Conservation (phyloP, 208 protist genomes). For the Acanthamoeba sp. region DNA sequence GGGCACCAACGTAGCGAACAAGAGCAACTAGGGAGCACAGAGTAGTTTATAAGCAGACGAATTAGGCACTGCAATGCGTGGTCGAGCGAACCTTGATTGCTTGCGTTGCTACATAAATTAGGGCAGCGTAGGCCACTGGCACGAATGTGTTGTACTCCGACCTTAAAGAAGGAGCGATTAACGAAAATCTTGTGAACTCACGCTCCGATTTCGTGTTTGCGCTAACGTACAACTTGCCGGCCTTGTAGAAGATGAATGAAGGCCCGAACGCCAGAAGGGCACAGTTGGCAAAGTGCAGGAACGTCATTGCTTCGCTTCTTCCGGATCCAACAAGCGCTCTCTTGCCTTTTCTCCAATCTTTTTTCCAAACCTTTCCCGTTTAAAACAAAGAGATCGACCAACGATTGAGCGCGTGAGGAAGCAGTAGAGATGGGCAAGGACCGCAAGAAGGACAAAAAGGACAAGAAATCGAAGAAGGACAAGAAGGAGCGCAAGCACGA, state of each 20-base stretch:
- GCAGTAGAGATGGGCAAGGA: neutral
- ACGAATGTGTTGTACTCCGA: constrained; percentile 62
- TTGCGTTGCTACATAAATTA: constrained; percentile 64
- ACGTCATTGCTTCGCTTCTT: constrained; percentile 27
- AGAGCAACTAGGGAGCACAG: constrained; percentile 17
- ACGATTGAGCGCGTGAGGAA: neutral
- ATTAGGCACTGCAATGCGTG: neutral
- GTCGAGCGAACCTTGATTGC: constrained; percentile 17
- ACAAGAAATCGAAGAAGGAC: constrained; percentile 3
- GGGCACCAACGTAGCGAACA: constrained; percentile 59
- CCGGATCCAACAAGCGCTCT: neutral
- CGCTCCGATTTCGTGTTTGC: neutral
- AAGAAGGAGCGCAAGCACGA: neutral
- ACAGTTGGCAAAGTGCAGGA: constrained; percentile 71
- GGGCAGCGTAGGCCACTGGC: neutral
- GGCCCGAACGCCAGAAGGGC: constrained; percentile 65
- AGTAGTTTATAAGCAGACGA: neutral
- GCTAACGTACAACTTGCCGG: constrained; percentile 20
- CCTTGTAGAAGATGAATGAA: constrained; percentile 69
- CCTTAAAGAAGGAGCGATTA: neutral
- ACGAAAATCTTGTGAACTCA: neutral
- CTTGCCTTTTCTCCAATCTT: neutral
- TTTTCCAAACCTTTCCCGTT: neutral
- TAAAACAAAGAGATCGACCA: neutral
- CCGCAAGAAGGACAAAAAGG: constrained; percentile 38